phyloP scores from a whole-genome alignment of 2,329 filamentous ascomycete species.

The Exophiala aquamarina region DNA sequence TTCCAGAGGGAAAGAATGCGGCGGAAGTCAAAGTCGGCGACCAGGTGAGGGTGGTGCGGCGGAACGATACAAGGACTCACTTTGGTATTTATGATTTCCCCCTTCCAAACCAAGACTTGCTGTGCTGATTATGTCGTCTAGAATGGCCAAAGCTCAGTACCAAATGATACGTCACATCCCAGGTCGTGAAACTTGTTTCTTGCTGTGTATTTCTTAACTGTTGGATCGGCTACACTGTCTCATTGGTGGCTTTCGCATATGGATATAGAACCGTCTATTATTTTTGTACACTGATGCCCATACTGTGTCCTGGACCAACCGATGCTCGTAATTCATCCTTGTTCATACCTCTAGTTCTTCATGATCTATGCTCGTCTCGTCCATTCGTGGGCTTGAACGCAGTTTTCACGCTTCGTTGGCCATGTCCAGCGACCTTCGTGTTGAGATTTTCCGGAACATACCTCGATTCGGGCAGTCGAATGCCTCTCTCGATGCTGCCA shows the following conservation, averaged over 20 bases:
- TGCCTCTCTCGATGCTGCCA: slow-evolving; percentile 77
- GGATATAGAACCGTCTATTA: no score
- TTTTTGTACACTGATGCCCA: neutral
- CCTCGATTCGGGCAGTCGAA: slow-evolving; percentile 69
- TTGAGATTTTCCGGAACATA: slow-evolving; percentile 61
- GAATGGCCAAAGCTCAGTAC: slow-evolving; percentile 25
- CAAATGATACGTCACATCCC: no score
- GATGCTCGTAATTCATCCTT: no score
- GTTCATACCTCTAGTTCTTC: no score
- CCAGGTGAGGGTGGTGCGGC: slow-evolving; percentile 53
- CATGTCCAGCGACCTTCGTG: slow-evolving; percentile 52
- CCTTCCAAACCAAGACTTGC: neutral
- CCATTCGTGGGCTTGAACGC: slow-evolving; percentile 16
- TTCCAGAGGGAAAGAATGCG: slow-evolving; percentile 31
- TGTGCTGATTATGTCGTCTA: slow-evolving; percentile 6
- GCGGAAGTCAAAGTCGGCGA: slow-evolving; percentile 56
- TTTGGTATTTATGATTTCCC: slow-evolving; percentile 47
- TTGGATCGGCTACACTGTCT: no score
- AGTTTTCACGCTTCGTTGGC: slow-evolving; percentile 60
- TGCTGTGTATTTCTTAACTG: no score
- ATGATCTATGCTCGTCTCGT: no score
- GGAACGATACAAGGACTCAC: slow-evolving; percentile 53
- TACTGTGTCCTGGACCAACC: neutral
- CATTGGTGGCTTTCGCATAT: no score
- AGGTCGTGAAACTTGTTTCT: no score